A percentile compares a stretch with the other conserved stretches of the same genome.
Evolutionary conservation across 2,329 filamentous ascomycete species (phyloP).

Genomic region (Diaporthe citriasiana): DNA sequence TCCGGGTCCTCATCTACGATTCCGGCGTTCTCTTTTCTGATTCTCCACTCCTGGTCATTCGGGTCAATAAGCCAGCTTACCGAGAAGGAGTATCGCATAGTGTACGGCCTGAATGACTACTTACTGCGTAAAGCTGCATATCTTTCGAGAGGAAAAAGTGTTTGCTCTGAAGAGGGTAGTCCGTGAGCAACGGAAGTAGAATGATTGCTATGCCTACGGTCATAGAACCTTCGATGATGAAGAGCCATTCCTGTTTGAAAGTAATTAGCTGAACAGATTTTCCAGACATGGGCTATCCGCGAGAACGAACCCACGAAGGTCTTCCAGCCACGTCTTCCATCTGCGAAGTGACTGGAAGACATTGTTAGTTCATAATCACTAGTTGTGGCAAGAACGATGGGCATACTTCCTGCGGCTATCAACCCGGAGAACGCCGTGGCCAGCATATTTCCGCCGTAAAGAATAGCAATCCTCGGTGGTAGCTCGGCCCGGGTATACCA

Average conservation of each 20-base stretch:
- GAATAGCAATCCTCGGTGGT: conserved; percentile 51
- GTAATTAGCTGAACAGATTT: background rate
- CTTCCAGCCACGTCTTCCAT: background rate
- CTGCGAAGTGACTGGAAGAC: background rate
- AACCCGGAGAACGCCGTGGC: conserved; percentile 54
- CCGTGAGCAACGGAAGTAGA: conserved; percentile 42
- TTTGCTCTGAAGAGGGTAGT: conserved; percentile 44
- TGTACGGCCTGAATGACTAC: background rate
- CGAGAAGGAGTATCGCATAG: background rate
- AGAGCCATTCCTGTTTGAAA: conserved; percentile 50
- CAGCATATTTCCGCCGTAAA: conserved; percentile 54
- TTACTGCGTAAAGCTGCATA: conserved; percentile 36
- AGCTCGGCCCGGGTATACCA: conserved; percentile 62
- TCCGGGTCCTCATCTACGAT: conserved; percentile 46
- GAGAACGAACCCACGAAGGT: background rate
- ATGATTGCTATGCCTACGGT: conserved; percentile 52
- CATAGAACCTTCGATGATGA: conserved; percentile 54
- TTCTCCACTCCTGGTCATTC: conserved; percentile 47
- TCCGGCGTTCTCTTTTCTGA: conserved; percentile 48
- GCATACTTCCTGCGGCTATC: conserved; percentile 47
- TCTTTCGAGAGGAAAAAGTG: conserved; percentile 42
- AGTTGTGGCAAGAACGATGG: background rate
- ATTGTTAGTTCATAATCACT: background rate
- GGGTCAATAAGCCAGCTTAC: background rate
- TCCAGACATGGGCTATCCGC: rapidly evolving